phyloP scores from a whole-genome alignment of 768 basidiomycete genomes.

The Hypsizygus marmoreus region DNA sequence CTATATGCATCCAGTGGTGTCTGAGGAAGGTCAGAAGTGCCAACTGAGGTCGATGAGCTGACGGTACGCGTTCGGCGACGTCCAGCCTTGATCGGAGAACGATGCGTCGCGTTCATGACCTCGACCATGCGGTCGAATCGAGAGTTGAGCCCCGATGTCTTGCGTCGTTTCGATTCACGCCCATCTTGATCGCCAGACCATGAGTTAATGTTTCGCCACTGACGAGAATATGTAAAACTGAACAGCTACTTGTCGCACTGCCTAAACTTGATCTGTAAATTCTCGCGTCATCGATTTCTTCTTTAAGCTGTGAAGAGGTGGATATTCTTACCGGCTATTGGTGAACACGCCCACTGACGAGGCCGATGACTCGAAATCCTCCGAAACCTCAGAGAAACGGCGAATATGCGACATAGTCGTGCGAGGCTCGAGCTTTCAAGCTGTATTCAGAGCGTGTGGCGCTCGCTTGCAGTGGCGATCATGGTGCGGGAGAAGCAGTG shows the following conservation, averaged over 20 bases:
- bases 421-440: conserved; percentile 3
- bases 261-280: conserved; percentile 15
- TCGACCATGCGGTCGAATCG: conserved; percentile 71
- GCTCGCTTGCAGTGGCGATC: too few relatives aligned
- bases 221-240: neutral
- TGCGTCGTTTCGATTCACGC: conserved; percentile 46
- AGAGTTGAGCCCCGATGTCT: conserved; percentile 51
- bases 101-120: conserved; percentile 47
- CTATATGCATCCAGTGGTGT: conserved; percentile 45
- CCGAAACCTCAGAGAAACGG: conserved; percentile 17
- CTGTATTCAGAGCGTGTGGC: neutral
- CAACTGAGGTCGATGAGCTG: conserved; percentile 44
- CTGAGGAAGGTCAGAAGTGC: conserved; percentile 40
- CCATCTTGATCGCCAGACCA: neutral
- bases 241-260: conserved; percentile 7
- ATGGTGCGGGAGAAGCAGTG: neutral
- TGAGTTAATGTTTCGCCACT: neutral
- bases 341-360: conserved; percentile 18
- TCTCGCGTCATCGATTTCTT: neutral
- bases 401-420: conserved; percentile 11
- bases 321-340: conserved; percentile 16
- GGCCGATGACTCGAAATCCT: conserved; percentile 12
- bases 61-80: conserved; percentile 38
- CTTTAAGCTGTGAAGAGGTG: neutral
- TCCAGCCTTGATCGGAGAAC: conserved; percentile 21